Base-by-base conservation (phyloP, 2,329 filamentous ascomycete genomes). In the Karstenula rhodostoma region DNA sequence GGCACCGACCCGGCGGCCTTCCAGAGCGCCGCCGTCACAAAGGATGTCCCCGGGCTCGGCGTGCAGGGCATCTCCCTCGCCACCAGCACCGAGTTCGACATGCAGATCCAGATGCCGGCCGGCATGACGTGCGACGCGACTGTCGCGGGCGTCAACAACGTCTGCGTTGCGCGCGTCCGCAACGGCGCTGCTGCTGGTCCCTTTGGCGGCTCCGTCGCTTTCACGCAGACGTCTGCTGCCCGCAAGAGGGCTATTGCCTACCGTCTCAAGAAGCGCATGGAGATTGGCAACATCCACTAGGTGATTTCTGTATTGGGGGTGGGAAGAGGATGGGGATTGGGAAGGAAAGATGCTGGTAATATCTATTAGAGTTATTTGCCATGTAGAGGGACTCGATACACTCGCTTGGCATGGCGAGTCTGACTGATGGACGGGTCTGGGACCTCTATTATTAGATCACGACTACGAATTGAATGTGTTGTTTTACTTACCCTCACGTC, bases 51-150 rank as follows among this genome's bases (percentile, higher is more conserved):
- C 32, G 88, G 88, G 53, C 71, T 85, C 29, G 78, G 78, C 58
- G 80, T 88, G 62, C 79, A 80, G 40, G 88, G 88, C 55, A 78
- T 89, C 49, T 89, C 87, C 2, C 79, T 82, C 22, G 86, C 87
- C 46, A 76, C 74, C 37, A 84, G 82, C 60, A 88, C 84, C 70
- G 88, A 90, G 66, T 91, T 89, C 79, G 83, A 84, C 33, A 79
- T 90, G 72, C 83, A 83, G 57, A 83, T 90, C 53, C 81, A 88
- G 78, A 89, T 90, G 85, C 88, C 89, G 9, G 79, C 78, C 17
- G 89, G 88, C 52, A 90, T 89, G 87, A 89, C 86, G 37, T 91
- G 89, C 73, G 83, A 86, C 46, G 89, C 82, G 57, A 83, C 80
- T 29, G 85, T 86, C 17, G 88, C 81, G 48, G 87, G 86, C 17